These are phyloP conservation scores for Pyrus pyrifolia DNA, from an alignment of 306 rosid species.

Conservation along the genomic window DNA sequence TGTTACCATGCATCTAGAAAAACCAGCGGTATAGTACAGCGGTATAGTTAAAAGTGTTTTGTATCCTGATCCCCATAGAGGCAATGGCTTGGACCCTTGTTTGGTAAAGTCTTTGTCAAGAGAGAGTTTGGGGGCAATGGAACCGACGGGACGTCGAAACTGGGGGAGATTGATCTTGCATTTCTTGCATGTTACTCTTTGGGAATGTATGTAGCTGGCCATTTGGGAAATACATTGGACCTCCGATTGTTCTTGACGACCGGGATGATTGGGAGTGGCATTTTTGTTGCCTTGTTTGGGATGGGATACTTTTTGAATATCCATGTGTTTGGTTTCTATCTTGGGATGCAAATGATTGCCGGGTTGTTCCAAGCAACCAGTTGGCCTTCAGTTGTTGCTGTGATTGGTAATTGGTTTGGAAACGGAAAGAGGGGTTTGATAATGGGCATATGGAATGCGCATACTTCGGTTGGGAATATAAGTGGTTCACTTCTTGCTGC, in stretches of 20 bases:
- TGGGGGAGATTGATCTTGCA: conserved; percentile 76
- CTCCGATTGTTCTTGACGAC: conserved; percentile 46
- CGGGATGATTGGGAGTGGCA: conserved; percentile 79
- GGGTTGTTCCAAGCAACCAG: conserved; percentile 84
- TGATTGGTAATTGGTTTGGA: conserved; percentile 84
- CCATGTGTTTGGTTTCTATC: conserved; percentile 56
- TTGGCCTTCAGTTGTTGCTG: conserved; percentile 90
- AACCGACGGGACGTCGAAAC: conserved; percentile 45
- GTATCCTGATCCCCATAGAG: conserved; percentile 33
- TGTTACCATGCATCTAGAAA: conserved; percentile 82
- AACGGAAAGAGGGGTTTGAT: conserved; percentile 69
- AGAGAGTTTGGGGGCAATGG: conserved; percentile 4
- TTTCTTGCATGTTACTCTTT: conserved; percentile 58
- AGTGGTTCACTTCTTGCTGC: conserved; percentile 73
- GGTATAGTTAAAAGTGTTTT: conserved; percentile 66
- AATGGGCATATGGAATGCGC: conserved; percentile 89
- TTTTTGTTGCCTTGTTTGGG: conserved; percentile 57
- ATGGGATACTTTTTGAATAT: conserved; percentile 66
- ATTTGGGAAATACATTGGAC: conserved; percentile 62
- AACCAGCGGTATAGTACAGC: conserved; percentile 53
- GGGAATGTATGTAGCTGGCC: conserved; percentile 76
- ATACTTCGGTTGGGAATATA: conserved; percentile 78
- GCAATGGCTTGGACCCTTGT: conserved; percentile 22
- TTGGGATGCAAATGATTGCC: conserved; percentile 63
- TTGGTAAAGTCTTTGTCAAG: conserved; percentile 27